Base-by-base conservation (phyloP, 257 asterid genomes). In the Coffea canephora region DNA sequence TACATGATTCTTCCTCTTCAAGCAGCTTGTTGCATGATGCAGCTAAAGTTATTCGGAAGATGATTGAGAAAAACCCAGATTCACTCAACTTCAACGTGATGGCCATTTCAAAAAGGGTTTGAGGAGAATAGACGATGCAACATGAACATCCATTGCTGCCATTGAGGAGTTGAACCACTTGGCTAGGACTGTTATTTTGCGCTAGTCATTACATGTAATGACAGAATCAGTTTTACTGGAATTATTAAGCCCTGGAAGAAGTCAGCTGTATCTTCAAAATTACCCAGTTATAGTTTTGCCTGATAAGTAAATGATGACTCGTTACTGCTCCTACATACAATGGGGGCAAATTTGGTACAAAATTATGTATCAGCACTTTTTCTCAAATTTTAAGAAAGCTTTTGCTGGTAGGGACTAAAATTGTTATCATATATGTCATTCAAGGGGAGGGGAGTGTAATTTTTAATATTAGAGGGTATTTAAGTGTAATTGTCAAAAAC, bases 1-100 rank as follows among this genome's bases (percentile, higher is more conserved):
- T 91, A 61, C 99, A 92, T 15, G 98, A 98, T 27, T 79, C 96
- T 79, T 91, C 99, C 73, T 88, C 98, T 71, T 75, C 95, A 52
- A 45, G 64, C 87, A 88, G 87, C 76, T 62, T 95, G 84, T 80
- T 95, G 64, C 87, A 86, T 95, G 98, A 27, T 27, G 27, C 27
- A 27, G 27, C 27, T 93, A 77, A 73, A 34, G 27, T 27, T 27
- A 27, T 45, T 34, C 67, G 27, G 27, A 27, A 27, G 27, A 27
- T 27, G 27, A 27, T 27, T 27, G 27, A 27, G 27, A 27, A 27
- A 27, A 27, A 27, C 27, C 27, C 27, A 27, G 27, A 27, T 27
- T 27, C 27, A 27, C 27, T 27, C 27, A 27, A 27, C 27, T 27
- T 27, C 27, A 27, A 27, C 27, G 27, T 27, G 27, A 27, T 27